Conservation (phyloP, 1,139 yeast species). For the Candida freyschussii region DNA sequence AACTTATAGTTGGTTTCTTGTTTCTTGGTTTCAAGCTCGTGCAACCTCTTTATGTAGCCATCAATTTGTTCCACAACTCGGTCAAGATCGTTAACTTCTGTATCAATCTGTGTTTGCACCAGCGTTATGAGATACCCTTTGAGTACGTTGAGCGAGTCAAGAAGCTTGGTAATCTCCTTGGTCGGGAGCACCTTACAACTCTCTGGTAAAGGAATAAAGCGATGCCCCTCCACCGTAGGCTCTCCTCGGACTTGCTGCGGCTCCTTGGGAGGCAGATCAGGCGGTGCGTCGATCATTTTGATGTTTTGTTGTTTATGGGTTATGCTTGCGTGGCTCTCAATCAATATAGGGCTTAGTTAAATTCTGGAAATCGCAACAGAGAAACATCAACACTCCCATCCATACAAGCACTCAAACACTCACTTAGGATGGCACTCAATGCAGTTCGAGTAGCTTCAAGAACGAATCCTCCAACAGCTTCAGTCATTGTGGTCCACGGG, state of each 20-base stretch:
- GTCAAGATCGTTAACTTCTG: conserved; percentile 11
- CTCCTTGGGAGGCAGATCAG: conserved; percentile 17
- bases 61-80: conserved; percentile 10
- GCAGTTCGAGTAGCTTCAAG: conserved; percentile 36
- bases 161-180: conserved; percentile 26
- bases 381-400: neutral
- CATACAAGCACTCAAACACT: too few relatives aligned
- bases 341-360: conserved; percentile 1
- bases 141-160: conserved; percentile 22
- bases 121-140: conserved; percentile 27
- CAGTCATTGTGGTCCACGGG: conserved; percentile 83
- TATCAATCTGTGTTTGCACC: conserved; percentile 14
- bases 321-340: neutral
- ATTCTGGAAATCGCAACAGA: neutral
- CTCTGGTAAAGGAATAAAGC: conserved; percentile 18
- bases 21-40: conserved; percentile 13
- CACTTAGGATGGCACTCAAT: conserved; percentile 24
- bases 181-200: conserved; percentile 26
- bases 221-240: conserved; percentile 3
- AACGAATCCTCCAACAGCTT: conserved; percentile 46
- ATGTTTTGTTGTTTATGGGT: neutral
- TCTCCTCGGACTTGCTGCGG: conserved; percentile 1
- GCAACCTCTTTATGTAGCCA: conserved; percentile 8
- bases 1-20: conserved; percentile 13
- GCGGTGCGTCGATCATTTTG: conserved; percentile 10